Evolutionary conservation across 805 yeast species (phyloP).

Genomic region (Candida nemodendra): DNA sequence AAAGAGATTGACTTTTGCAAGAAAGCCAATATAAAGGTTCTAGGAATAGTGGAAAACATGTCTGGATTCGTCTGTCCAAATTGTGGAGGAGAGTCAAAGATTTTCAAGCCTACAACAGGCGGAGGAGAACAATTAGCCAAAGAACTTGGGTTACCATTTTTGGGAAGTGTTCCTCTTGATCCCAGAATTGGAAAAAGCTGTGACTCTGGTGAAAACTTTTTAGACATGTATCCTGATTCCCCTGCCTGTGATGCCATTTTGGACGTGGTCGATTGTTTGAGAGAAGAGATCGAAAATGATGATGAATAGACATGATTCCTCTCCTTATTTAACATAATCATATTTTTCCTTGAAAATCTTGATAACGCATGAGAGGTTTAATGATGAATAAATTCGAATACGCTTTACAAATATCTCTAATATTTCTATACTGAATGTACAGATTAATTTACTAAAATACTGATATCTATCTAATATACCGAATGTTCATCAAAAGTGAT

Average conservation of each 20-base stretch:
- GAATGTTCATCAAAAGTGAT: too few species aligned
- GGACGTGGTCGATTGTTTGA: slow-evolving; percentile 71
- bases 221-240: slow-evolving; percentile 82
- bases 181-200: slow-evolving; percentile 91
- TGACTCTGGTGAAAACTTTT: slow-evolving; percentile 81
- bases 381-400: too few species aligned
- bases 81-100: slow-evolving; percentile 86
- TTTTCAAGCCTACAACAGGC: slow-evolving; percentile 94
- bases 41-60: slow-evolving; percentile 97
- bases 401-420: too few species aligned
- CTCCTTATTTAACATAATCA: neutral
- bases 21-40: slow-evolving; percentile 80
- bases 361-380: too few species aligned
- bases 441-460: too few species aligned
- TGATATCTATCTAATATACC: too few species aligned
- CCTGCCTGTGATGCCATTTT: slow-evolving; percentile 88
- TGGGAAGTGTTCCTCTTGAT: slow-evolving; percentile 94
- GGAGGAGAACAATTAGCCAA: slow-evolving; percentile 86
- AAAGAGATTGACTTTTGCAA: slow-evolving; percentile 94
- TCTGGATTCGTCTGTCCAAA: slow-evolving; percentile 97
- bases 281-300: slow-evolving; percentile 41
- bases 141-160: slow-evolving; percentile 72
- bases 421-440: too few species aligned
- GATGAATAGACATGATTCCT: too few species aligned
- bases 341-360: too few species aligned